These are phyloP conservation scores for Hibiscus tridactylites DNA, from an alignment of 345 rosid species.

Conservation along the genomic window DNA sequence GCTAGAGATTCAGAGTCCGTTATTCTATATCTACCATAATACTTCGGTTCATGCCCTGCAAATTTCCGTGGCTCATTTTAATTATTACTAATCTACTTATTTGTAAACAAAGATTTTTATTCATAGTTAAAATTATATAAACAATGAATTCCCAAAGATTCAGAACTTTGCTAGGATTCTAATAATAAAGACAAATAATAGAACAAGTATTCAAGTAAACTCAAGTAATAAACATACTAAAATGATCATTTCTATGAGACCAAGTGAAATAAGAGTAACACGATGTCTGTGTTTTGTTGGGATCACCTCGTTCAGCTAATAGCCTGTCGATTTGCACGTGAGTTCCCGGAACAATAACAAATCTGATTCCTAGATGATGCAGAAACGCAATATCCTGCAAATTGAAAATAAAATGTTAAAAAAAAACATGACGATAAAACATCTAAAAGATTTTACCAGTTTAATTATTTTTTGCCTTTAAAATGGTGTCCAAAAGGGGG, in stretches of 20 bases:
- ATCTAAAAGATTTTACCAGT: slow-evolving; percentile 4
- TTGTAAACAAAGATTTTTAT: background rate
- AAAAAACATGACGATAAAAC: background rate
- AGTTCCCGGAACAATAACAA: slow-evolving; percentile 81
- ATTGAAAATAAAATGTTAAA: background rate
- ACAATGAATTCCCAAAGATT: background rate
- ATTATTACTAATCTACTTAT: slow-evolving; percentile 7
- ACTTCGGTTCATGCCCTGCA: slow-evolving; percentile 61
- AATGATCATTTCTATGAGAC: background rate
- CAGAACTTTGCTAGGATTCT: background rate
- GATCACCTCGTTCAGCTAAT: slow-evolving; percentile 67
- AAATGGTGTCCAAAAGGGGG: slow-evolving; percentile 47
- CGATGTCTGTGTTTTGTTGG: background rate
- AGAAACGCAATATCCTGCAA: slow-evolving; percentile 88
- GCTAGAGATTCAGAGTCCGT: slow-evolving; percentile 74
- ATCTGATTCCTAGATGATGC: slow-evolving; percentile 77
- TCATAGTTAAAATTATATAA: background rate
- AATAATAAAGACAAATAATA: no score
- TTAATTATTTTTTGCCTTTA: slow-evolving; percentile 43
- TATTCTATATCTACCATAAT: slow-evolving; percentile 72
- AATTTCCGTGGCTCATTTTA: slow-evolving; percentile 7
- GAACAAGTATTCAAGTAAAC: background rate
- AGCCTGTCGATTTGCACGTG: slow-evolving; percentile 81
- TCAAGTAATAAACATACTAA: background rate
- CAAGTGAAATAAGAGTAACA: background rate